Conservation (phyloP, 148 eudicot genomes). For the Beta vulgaris region DNA sequence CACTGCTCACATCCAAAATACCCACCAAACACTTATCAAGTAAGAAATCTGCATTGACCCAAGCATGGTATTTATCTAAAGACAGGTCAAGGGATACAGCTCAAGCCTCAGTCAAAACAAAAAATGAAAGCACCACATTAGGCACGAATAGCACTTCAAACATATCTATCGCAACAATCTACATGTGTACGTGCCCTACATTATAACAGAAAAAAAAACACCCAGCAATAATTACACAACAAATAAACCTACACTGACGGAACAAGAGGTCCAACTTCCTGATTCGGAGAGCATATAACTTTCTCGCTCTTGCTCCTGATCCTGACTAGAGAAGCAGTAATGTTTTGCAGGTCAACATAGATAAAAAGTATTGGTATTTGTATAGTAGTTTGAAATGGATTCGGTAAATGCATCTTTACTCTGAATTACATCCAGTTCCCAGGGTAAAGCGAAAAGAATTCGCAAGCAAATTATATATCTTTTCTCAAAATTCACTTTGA, state of each 20-base stretch:
- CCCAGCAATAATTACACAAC: too few species aligned
- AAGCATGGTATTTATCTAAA: constrained; percentile 88
- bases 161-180: background rate
- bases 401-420: background rate
- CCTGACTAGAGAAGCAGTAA: too few species aligned
- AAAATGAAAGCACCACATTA: background rate
- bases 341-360: too few species aligned
- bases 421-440: background rate
- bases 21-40: constrained; percentile 94
- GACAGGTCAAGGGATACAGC: constrained; percentile 41
- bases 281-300: too few species aligned
- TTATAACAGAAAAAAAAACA: too few species aligned
- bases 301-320: too few species aligned
- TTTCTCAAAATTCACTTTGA: background rate
- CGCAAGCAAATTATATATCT: background rate
- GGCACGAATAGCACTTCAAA: background rate
- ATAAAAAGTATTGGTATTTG: too few species aligned
- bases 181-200: too few species aligned
- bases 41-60: constrained; percentile 92
- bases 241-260: too few species aligned
- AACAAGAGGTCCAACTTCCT: too few species aligned
- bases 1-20: constrained; percentile 50
- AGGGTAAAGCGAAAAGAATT: background rate
- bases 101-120: background rate
- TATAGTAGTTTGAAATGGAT: background rate